Percentiles rank a stretch among this genome's conserved stretches.
Conservation (phyloP, 306 rosid genomes). For the Begonia loranthoides region DNA sequence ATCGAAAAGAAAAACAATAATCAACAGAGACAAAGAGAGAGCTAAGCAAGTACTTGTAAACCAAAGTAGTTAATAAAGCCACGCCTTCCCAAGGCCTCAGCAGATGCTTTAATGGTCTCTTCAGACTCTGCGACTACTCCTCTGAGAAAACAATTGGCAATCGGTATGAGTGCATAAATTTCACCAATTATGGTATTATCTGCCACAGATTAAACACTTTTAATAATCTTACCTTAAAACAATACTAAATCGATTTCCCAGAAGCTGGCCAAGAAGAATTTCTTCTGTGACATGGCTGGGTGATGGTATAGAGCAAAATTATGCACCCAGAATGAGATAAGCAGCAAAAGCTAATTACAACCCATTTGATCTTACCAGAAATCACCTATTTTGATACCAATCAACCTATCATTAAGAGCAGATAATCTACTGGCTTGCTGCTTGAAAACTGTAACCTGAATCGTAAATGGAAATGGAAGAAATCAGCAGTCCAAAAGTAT, state of each 20-base stretch:
- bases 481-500: conserved; percentile 9
- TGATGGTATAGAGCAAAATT: conserved; percentile 20
- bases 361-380: conserved; percentile 60
- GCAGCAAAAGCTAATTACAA: conserved; percentile 4
- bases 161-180: neutral
- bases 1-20: too few species aligned
- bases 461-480: conserved; percentile 1
- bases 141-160: conserved; percentile 33
- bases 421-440: conserved; percentile 66
- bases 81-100: conserved; percentile 60
- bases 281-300: conserved; percentile 74
- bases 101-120: conserved; percentile 64
- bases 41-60: conserved; percentile 64
- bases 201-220: neutral
- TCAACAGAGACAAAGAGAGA: conserved; percentile 3
- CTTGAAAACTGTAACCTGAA: conserved; percentile 85
- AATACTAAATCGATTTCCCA: conserved; percentile 77
- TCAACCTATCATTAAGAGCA: conserved; percentile 72
- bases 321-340: conserved; percentile 10
- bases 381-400: conserved; percentile 82
- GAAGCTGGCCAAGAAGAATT: conserved; percentile 87
- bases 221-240: conserved; percentile 58
- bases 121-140: conserved; percentile 91
- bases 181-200: neutral
- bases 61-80: conserved; percentile 97